Base-by-base conservation (phyloP, 169 alveolate species). In the Eimeria falciformis region DNA sequence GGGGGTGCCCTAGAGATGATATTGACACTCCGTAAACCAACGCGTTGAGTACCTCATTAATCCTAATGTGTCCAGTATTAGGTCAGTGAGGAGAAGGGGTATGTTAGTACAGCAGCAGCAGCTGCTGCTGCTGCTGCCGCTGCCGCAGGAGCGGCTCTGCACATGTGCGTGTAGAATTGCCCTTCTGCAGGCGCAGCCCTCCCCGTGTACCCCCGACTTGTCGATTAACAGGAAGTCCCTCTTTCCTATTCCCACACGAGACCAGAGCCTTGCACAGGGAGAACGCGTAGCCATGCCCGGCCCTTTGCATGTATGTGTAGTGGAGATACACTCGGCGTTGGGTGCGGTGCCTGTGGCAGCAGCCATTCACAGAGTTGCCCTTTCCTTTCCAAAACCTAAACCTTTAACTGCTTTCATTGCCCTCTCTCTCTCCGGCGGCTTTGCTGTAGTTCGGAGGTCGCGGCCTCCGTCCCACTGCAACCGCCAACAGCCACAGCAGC, bases 341-440 rank as follows among this genome's bases (percentile, higher is more conserved):
- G 73, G 73, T 62, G 73, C 73, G 73, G 73, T 62, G 73, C 73
- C 37, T 14, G 17, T 62, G 73, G 73, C 25, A 62, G 73, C 33
- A n/a, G n/a, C 73, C 73, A n/a, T 9, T 62, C 73, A 7, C 7
- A 62, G n/a, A 12, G 17, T 62, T 62, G 29, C 29, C 73, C 12
- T n/a, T 62, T 62, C 73, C n/a, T 62, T 62, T 29, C n/a, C 12
- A 12, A 62, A n/a, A n/a, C 7, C 25, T n/a, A 9, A 62, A 62
- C 33, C 25, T 14, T 62, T 6, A 62, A 62, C 7, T 18, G 37
- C 73, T 2, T 62, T 62, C 7, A n/a, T n/a, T 29, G 12, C 73
- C 25, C 11, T 62, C 37, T 12, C 29, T 62, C 25, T 12, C 25
- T n/a, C 73, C 25, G 14, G 17, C 73, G 14, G 33, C 25, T 12